Evolutionary conservation across 2,329 filamentous ascomycete genomes (phyloP).

Genomic region (Boeremia lycopersici): DNA sequence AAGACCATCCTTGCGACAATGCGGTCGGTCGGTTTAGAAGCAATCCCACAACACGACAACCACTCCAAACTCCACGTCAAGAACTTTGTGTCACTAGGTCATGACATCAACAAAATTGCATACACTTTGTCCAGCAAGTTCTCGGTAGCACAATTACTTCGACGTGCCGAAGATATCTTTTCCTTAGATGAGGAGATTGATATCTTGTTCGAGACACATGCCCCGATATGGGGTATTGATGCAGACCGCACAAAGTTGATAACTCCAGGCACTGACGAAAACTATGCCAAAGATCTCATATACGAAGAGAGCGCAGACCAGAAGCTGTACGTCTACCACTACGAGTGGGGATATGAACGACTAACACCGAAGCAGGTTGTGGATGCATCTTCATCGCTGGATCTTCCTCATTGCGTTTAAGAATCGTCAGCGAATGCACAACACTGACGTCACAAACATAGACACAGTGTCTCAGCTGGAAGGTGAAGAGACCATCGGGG

Average conservation of each 20-base stretch:
- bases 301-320: slow-evolving; percentile 9
- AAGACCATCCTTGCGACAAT: background rate
- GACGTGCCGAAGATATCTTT: background rate
- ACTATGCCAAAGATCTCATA: slow-evolving; percentile 4
- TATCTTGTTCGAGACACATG: background rate
- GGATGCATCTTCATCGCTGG: slow-evolving; percentile 12
- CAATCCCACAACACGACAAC: background rate
- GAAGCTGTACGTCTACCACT: background rate
- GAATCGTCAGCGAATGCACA: background rate
- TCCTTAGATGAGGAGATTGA: slow-evolving; percentile 9
- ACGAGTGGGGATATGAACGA: background rate
- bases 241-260: slow-evolving; percentile 7
- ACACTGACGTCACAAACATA: background rate
- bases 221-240: slow-evolving; percentile 6
- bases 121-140: background rate
- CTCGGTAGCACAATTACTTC: background rate
- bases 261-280: background rate
- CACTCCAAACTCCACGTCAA: background rate
- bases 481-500: background rate
- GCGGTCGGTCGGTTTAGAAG: slow-evolving; percentile 7
- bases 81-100: background rate
- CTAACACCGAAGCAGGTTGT: background rate
- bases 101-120: background rate
- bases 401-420: slow-evolving; percentile 6
- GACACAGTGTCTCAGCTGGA: background rate